Evolutionary conservation across 352 stramenopile species (phyloP).

Genomic region (Pythium volutum): DNA sequence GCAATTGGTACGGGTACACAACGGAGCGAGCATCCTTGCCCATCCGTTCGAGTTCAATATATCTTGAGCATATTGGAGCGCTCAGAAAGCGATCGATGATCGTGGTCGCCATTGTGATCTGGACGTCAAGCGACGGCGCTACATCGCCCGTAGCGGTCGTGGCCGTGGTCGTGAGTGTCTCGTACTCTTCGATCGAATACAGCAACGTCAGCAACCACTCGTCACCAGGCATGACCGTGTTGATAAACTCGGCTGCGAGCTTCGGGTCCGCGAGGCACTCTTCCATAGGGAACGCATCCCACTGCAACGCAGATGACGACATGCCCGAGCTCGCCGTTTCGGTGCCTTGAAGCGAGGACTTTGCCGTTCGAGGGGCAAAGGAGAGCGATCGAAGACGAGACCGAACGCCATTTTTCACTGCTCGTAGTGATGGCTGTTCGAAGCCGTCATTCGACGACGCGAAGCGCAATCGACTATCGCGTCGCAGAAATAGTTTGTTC

Average conservation of each 20-base stretch:
- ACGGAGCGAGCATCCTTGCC: constrained; percentile 9
- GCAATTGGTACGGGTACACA: constrained; percentile 17
- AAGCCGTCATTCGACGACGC: constrained; percentile 16
- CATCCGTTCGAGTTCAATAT: constrained; percentile 4
- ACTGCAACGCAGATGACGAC: constrained; percentile 4
- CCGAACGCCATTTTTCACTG: neutral
- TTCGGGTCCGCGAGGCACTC: constrained; percentile 45
- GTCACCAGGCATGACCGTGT: constrained; percentile 31
- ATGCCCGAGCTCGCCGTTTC: neutral
- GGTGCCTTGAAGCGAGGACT: neutral
- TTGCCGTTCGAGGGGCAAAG: constrained; percentile 11
- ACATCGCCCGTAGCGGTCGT: neutral
- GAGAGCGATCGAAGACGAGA: constrained; percentile 23
- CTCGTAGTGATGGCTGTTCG: neutral
- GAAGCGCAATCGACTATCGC: constrained; percentile 20
- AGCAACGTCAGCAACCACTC: constrained; percentile 34
- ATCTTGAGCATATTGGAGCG: neutral
- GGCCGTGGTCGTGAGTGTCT: constrained; percentile 28
- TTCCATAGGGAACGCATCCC: constrained; percentile 24
- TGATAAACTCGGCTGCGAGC: constrained; percentile 43
- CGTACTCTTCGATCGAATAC: constrained; percentile 46
- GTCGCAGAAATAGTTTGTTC: neutral
- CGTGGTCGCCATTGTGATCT: constrained; percentile 28
- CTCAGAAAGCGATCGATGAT: constrained; percentile 36
- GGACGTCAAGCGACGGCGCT: constrained; percentile 16